Base-by-base conservation (phyloP, 139 green algal species). In the Zygnema cylindricum region DNA sequence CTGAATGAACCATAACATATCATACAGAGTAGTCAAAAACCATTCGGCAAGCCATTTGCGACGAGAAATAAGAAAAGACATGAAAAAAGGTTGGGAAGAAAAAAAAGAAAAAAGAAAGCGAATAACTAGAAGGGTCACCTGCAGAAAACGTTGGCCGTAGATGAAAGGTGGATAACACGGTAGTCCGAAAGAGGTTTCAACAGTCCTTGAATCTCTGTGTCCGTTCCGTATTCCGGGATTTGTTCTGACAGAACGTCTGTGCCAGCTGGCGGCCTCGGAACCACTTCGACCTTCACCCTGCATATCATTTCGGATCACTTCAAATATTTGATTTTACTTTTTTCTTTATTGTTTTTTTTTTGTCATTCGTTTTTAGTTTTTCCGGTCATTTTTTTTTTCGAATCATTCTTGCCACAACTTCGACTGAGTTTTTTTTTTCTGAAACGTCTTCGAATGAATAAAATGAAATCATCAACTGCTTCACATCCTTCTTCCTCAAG, bases 281-380 rank as follows among this genome's bases (percentile, higher is more conserved):
- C 71, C 36, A 79, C 71, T 16, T 41, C 7, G 7, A 79, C 38
- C 71, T 79, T 16, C 71, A 79, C 71, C 38, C 71, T 79, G 71
- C 71, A 54, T 16, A 43, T 79, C 11, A 73, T 35, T 30, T 25
- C 57, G 30, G 30, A 30, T 35, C 57, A 30, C 30, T 35, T 35
- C 30, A 30, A 73, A 30, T 30, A 73, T 35, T 35, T 73, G 57
- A 73, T 30, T 35, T 73, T 73, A n/a, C n/a, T n/a, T n/a, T n/a
- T n/a, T n/a, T n/a, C n/a, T n/a, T n/a, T n/a, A n/a, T n/a, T n/a
- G n/a, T n/a, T n/a, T n/a, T n/a, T n/a, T n/a, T n/a, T n/a, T n/a
- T n/a, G n/a, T n/a, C n/a, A n/a, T n/a, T n/a, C n/a, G n/a, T n/a
- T n/a, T n/a, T n/a, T n/a, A n/a, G n/a, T n/a, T n/a, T n/a, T n/a